Percentiles rank a stretch among this genome's conserved stretches.
Conservation (phyloP, 495 filamentous ascomycete species). For the Beverwykella pulmonaria region DNA sequence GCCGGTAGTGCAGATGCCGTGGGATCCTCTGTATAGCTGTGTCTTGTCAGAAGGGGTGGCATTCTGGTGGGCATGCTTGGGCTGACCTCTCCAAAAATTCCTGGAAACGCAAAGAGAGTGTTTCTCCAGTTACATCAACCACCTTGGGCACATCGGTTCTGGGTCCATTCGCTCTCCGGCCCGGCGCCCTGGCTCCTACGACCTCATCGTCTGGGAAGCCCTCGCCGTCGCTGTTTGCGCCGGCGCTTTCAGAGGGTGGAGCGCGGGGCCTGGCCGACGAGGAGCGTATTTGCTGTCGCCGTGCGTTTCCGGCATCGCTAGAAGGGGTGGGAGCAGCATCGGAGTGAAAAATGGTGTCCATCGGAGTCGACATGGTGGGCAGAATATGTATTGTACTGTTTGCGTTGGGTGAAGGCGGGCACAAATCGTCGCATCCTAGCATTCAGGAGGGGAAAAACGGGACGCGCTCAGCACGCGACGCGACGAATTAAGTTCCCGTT, state of each 20-base stretch:
- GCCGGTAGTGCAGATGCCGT: slow-evolving; percentile 62
- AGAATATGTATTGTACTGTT: slow-evolving; percentile 13
- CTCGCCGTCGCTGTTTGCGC: slow-evolving; percentile 64
- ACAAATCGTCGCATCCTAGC: neutral
- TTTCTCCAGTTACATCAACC: slow-evolving; percentile 83
- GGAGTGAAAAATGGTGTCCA: slow-evolving; percentile 42
- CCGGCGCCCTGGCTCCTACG: slow-evolving; percentile 57
- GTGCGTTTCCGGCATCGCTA: slow-evolving; percentile 42
- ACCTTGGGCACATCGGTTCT: slow-evolving; percentile 74
- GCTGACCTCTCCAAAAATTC: slow-evolving; percentile 81
- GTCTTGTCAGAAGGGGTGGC: slow-evolving; percentile 28
- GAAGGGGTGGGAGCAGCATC: slow-evolving; percentile 38
- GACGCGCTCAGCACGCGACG: slow-evolving; percentile 1
- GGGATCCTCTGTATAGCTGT: slow-evolving; percentile 76
- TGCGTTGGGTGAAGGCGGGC: neutral
- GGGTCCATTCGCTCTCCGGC: slow-evolving; percentile 61
- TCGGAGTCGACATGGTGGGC: slow-evolving; percentile 43
- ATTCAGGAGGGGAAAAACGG: slow-evolving; percentile 3
- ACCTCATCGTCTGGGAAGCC: slow-evolving; percentile 69
- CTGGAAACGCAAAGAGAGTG: slow-evolving; percentile 83
- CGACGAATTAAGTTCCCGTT: slow-evolving; percentile 1
- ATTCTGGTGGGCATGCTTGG: neutral
- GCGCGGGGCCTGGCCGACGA: slow-evolving; percentile 64
- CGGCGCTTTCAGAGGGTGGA: slow-evolving; percentile 68
- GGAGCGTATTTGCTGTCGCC: slow-evolving; percentile 36